A percentile compares a stretch with the other conserved stretches of the same genome.
Evolutionary conservation across 2,329 filamentous ascomycete species (phyloP).

Genomic region (Nemania sp.): DNA sequence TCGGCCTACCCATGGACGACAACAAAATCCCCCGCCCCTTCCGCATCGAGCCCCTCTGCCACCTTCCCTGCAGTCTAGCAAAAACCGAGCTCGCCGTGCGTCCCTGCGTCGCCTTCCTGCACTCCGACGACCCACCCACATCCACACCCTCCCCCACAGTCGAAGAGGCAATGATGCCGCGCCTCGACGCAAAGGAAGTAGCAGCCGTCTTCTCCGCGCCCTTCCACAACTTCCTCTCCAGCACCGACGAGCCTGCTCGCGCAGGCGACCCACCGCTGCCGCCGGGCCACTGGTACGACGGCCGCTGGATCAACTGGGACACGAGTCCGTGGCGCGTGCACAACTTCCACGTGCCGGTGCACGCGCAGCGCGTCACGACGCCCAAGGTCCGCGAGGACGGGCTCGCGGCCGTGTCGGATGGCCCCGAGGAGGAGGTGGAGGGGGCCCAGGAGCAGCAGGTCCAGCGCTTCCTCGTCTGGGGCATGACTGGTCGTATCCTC

Average conservation of each 20-base stretch:
- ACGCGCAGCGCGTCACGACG: constrained; percentile 75
- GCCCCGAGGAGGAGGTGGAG: constrained; percentile 53
- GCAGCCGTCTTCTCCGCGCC: constrained; percentile 93
- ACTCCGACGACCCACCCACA: constrained; percentile 63
- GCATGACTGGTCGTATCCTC: constrained; percentile 91
- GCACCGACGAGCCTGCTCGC: constrained; percentile 65
- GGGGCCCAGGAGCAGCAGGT: constrained; percentile 58
- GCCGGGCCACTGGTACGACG: constrained; percentile 83
- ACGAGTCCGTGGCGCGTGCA: constrained; percentile 85
- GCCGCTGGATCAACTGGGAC: constrained; percentile 84
- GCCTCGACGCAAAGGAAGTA: constrained; percentile 88
- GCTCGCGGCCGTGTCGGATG: constrained; percentile 43
- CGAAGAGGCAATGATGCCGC: constrained; percentile 80
- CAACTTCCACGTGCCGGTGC: constrained; percentile 89
- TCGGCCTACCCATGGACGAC: constrained; percentile 83
- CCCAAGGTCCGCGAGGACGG: constrained; percentile 55
- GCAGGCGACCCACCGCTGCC: constrained; percentile 54
- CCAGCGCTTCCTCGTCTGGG: constrained; percentile 85
- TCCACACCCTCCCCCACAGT: constrained; percentile 58
- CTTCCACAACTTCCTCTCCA: constrained; percentile 82
- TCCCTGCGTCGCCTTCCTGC: constrained; percentile 82
- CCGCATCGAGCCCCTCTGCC: constrained; percentile 86
- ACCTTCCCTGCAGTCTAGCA: constrained; percentile 81
- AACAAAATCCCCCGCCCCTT: constrained; percentile 79
- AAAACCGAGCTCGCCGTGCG: constrained; percentile 79